Percentiles rank a stretch among this genome's conserved stretches.
phyloP scores from a whole-genome alignment of 2,329 filamentous ascomycete genomes.

The Microcyclosporella mali region DNA sequence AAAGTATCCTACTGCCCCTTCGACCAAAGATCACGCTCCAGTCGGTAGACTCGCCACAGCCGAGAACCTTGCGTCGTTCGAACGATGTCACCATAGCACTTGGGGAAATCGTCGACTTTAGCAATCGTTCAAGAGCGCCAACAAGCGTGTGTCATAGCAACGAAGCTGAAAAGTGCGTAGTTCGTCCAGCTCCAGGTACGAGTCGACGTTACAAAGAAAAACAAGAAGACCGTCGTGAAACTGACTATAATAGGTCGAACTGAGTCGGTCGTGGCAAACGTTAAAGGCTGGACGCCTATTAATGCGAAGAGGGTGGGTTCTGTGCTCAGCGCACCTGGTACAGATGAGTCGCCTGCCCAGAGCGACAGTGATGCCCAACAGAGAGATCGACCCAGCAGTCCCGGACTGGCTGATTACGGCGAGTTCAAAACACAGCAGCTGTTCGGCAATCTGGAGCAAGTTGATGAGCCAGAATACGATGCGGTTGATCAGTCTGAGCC shows the following conservation, averaged over 20 bases:
- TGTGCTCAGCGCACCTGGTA: too few species aligned
- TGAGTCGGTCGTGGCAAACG: not conserved
- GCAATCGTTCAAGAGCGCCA: slow-evolving; percentile 3
- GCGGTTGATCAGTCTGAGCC: slow-evolving; percentile 1
- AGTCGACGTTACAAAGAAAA: not conserved
- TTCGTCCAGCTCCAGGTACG: not conserved
- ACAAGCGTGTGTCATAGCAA: not conserved
- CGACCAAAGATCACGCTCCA: slow-evolving; percentile 15
- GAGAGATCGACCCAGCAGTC: too few species aligned
- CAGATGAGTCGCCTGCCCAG: too few species aligned
- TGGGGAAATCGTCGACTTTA: too few species aligned
- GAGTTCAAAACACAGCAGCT: slow-evolving; percentile 19
- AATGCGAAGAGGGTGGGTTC: too few species aligned
- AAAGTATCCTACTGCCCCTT: slow-evolving; percentile 10
- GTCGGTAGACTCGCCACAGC: slow-evolving; percentile 2
- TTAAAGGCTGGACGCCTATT: too few species aligned
- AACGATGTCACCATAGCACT: too few species aligned
- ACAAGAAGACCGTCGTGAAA: not conserved
- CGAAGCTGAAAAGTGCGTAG: not conserved
- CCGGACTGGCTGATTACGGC: slow-evolving; percentile 12
- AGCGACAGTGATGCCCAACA: too few species aligned
- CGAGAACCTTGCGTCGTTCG: not conserved
- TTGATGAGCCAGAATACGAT: not conserved
- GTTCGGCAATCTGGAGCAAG: slow-evolving; percentile 4
- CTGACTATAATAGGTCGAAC: not conserved